Evolutionary conservation across 352 stramenopile genomes (phyloP).

Genomic region (Aphanomyces invadans): DNA sequence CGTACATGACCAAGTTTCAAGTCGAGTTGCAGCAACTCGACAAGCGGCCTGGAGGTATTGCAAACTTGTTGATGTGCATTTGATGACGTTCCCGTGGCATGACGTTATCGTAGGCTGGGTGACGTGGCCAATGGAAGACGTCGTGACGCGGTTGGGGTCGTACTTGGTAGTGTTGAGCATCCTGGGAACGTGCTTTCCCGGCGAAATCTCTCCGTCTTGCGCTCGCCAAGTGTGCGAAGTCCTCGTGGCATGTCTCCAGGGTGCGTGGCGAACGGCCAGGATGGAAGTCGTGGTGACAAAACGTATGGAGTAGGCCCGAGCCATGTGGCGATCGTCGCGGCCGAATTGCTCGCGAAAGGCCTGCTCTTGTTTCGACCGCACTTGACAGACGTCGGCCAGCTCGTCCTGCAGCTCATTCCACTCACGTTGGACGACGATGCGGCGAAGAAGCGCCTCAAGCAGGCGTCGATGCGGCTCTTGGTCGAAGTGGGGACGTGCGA

Average conservation of each 20-base stretch:
- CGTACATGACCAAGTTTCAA: slow-evolving; percentile 75
- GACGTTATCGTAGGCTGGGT: slow-evolving; percentile 31
- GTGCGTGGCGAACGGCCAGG: slow-evolving; percentile 31
- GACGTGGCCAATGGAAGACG: neutral
- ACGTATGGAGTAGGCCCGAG: slow-evolving; percentile 6
- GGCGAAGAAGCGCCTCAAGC: slow-evolving; percentile 10
- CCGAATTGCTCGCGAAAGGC: slow-evolving; percentile 71
- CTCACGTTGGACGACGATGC: slow-evolving; percentile 13
- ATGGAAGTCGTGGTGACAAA: neutral
- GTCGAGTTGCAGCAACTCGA: slow-evolving; percentile 70
- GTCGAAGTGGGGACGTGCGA: slow-evolving; percentile 72
- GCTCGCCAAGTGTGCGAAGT: slow-evolving; percentile 77
- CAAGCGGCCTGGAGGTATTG: slow-evolving; percentile 45
- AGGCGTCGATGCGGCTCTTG: slow-evolving; percentile 65
- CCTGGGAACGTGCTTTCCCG: slow-evolving; percentile 79
- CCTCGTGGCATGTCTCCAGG: slow-evolving; percentile 52
- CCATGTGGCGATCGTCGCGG: slow-evolving; percentile 55
- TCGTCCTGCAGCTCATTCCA: slow-evolving; percentile 21
- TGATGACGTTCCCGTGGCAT: no score
- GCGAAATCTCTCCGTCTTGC: slow-evolving; percentile 62
- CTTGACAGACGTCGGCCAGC: slow-evolving; percentile 47
- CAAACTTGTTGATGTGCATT: no score
- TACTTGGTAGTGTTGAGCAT: slow-evolving; percentile 75
- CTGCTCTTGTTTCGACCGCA: slow-evolving; percentile 79
- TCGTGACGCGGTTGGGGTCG: slow-evolving; percentile 53